Base-by-base conservation (phyloP, 1,139 yeast species). In the Zhuliangozyma blackwelliae region DNA sequence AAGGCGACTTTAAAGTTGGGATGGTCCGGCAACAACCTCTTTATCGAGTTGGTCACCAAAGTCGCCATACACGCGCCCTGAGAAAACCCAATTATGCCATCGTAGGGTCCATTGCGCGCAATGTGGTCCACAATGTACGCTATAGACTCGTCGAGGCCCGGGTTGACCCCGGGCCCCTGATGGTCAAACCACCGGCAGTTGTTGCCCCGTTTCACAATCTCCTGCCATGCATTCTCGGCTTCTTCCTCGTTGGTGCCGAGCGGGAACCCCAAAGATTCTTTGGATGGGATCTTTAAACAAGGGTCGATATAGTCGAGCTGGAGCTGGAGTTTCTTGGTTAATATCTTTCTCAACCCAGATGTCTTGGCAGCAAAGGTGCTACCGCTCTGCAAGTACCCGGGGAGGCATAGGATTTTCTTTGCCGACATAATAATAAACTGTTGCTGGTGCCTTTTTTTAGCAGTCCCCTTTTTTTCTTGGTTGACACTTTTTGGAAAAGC, bases 41-140 rank as follows among this genome's bases (percentile, higher is more conserved):
- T 46, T 39, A 78, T 62, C 20, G 61, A 58, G 45, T 75, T 75
- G 28, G 79, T 61, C 8, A 79, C 50, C 21, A 78, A 65, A 4
- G 80, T 78, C 1, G 94, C 77, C 55, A 92, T 64, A 4, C 95
- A 95, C 1, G 96, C 94, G 45, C 98, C 98, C 58, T 92, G 97
- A 13, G 94, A 82, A 55, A 90, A 92, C 3, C 97, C 97, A 38
- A 92, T 63, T 23, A 90, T 69, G 3, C 97, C 97, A 39, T 80
- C 82, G 52, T 82, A 89, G 0, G 97, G 97, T 0, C 97, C 97
- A 45, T 88, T 70, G 42, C 68, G 63, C 33, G 69, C 65, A 46
- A 87, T 79, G 39, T 81, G 70, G 1, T 67, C 59, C 22, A 69
- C 63, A 20, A 90, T 71, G n/a, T 72, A 68, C 5, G 53, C 36